A percentile compares a stretch with the other conserved stretches of the same genome.
phyloP scores from a whole-genome alignment of 805 yeast genomes.

The Brettanomyces sp. region DNA sequence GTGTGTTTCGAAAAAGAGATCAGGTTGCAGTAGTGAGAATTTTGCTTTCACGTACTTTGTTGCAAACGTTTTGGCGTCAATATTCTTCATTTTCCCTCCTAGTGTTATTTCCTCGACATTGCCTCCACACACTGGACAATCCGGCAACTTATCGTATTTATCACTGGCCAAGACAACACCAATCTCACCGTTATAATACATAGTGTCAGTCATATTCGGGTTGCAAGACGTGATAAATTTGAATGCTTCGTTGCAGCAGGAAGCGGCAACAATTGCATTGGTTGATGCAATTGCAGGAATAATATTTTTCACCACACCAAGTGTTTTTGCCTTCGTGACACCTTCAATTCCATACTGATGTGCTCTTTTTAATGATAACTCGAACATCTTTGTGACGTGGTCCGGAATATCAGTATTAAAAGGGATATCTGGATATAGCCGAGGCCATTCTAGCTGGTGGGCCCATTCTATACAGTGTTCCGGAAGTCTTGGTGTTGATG shows the following conservation, averaged over 20 bases:
- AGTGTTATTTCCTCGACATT: slow-evolving; percentile 11
- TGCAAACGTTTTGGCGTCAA: slow-evolving; percentile 11
- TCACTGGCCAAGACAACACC: slow-evolving; percentile 72
- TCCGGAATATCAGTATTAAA: slow-evolving; percentile 64
- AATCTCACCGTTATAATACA: slow-evolving; percentile 80
- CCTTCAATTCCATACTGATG: slow-evolving; percentile 58
- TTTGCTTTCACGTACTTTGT: slow-evolving; percentile 4
- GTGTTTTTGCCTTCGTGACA: slow-evolving; percentile 59
- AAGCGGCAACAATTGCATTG: slow-evolving; percentile 84
- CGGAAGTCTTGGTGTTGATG: slow-evolving; percentile 87
- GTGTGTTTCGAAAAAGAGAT: slow-evolving; percentile 11
- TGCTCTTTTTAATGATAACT: slow-evolving; percentile 52
- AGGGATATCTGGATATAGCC: slow-evolving; percentile 31
- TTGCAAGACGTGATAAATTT: slow-evolving; percentile 65
- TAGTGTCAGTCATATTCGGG: slow-evolving; percentile 63
- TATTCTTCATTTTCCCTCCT: background rate
- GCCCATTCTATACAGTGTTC: slow-evolving; percentile 96
- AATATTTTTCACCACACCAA: slow-evolving; percentile 86
- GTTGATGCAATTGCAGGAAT: slow-evolving; percentile 94
- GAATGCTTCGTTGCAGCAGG: slow-evolving; percentile 79
- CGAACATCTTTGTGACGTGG: slow-evolving; percentile 56
- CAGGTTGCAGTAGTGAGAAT: slow-evolving; percentile 11
- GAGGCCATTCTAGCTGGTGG: slow-evolving; percentile 65
- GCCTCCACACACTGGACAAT: slow-evolving; percentile 73
- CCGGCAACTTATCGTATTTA: slow-evolving; percentile 45